Percentiles rank a stretch among this genome's conserved stretches.
These are phyloP conservation scores for Magnolia changhungtana DNA, from an alignment of 164 flowering plant genomes.

Conservation along the genomic window DNA sequence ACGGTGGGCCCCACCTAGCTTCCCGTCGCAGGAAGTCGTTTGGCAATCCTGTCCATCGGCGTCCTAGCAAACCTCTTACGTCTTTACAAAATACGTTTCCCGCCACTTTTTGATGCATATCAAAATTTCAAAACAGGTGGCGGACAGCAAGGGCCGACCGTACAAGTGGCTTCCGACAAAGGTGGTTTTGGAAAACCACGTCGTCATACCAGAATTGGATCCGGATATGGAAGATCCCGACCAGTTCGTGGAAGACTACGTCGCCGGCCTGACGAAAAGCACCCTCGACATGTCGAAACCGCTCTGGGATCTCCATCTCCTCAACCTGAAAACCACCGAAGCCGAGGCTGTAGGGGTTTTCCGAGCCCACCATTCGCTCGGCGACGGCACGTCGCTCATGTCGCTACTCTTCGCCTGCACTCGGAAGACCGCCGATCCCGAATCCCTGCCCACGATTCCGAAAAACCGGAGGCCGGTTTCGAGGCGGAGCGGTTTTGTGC, in stretches of 20 bases:
- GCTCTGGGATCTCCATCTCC: conserved; percentile 64
- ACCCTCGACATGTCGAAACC: conserved; percentile 50
- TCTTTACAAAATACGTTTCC: neutral
- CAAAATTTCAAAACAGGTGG: conserved; percentile 24
- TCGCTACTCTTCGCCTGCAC: conserved; percentile 58
- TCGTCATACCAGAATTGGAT: conserved; percentile 37
- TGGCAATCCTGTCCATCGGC: too few relatives aligned
- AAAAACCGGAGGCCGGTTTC: conserved; percentile 16
- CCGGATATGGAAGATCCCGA: conserved; percentile 29
- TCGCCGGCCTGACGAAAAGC: conserved; percentile 32
- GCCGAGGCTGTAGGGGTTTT: conserved; percentile 41
- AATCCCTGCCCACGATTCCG: conserved; percentile 45
- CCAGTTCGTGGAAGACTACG: conserved; percentile 50
- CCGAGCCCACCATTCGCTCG: conserved; percentile 65
- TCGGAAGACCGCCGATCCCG: conserved; percentile 37
- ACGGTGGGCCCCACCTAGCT: too few relatives aligned
- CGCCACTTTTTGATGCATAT: neutral
- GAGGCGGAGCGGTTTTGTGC: conserved; percentile 7
- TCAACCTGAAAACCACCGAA: conserved; percentile 46
- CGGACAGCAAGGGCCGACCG: conserved; percentile 23
- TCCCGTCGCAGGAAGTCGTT: too few relatives aligned
- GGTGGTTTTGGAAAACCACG: conserved; percentile 43
- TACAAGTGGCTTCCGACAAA: conserved; percentile 40
- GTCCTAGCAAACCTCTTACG: too few relatives aligned
- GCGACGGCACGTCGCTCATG: conserved; percentile 66